Percentiles rank a stretch among this genome's conserved stretches.
Evolutionary conservation across 2,329 filamentous ascomycete species (phyloP).

Genomic region (Ceratocystis destructans): DNA sequence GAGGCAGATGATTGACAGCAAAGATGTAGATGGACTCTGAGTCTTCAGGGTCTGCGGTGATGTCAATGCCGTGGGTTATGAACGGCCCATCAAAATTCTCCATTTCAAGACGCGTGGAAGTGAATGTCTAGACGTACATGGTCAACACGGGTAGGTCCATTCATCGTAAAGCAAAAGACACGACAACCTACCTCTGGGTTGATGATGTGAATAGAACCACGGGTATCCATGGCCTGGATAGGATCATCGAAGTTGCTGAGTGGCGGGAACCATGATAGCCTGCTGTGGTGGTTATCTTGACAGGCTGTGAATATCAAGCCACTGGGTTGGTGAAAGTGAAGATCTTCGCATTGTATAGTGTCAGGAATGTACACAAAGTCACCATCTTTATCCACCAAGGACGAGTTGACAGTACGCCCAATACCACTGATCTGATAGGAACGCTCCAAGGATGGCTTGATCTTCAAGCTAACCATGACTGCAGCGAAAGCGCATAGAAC

Average conservation of each 20-base stretch:
- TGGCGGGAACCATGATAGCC: constrained; percentile 41
- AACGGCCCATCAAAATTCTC: constrained; percentile 40
- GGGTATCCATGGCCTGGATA: constrained; percentile 26
- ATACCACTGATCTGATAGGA: constrained; percentile 23
- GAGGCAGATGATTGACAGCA: constrained; percentile 45
- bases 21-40: constrained; percentile 42
- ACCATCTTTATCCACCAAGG: constrained; percentile 20
- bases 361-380: constrained; percentile 34
- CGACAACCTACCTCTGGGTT: constrained; percentile 34
- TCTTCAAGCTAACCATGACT: neutral
- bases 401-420: constrained; percentile 23
- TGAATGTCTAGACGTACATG: constrained; percentile 29
- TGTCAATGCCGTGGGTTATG: constrained; percentile 46
- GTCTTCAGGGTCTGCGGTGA: constrained; percentile 36
- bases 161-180: neutral
- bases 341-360: constrained; percentile 45
- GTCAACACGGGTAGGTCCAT: neutral
- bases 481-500: constrained; percentile 1
- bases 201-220: constrained; percentile 38
- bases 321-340: constrained; percentile 40
- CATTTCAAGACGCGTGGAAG: constrained; percentile 34
- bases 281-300: constrained; percentile 30
- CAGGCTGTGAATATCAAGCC: constrained; percentile 44
- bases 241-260: constrained; percentile 31
- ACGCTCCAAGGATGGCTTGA: constrained; percentile 14